Conservation (phyloP, 2,329 filamentous ascomycete genomes). For the Coniella vitis region DNA sequence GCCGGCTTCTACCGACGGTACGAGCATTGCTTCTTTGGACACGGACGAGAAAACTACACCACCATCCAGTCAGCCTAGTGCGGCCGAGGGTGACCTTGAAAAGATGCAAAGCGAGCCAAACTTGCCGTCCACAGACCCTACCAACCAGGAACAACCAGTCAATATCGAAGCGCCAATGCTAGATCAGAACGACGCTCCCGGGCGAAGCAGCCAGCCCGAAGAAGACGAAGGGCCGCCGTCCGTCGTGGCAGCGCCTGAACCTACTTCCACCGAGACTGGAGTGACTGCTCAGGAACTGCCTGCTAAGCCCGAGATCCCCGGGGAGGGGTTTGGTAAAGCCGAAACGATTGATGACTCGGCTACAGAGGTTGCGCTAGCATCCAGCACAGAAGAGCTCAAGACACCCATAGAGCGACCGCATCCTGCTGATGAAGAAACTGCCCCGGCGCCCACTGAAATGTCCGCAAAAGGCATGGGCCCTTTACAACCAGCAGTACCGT, state of each 20-base stretch:
- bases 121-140: constrained; percentile 14
- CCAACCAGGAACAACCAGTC: constrained; percentile 12
- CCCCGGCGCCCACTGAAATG: background rate
- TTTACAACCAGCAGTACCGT: constrained; percentile 9
- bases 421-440: background rate
- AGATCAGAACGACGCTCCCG: background rate
- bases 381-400: background rate
- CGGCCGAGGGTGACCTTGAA: constrained; percentile 6
- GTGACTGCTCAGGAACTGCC: background rate
- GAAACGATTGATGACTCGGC: background rate
- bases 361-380: background rate
- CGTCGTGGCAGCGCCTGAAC: background rate
- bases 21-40: constrained; percentile 28
- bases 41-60: constrained; percentile 39
- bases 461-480: constrained; percentile 5
- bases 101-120: constrained; percentile 12
- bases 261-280: background rate
- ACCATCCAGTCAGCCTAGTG: constrained; percentile 26
- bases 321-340: background rate
- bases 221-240: background rate
- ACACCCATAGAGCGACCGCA: background rate
- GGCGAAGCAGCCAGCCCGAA: background rate
- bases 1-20: constrained; percentile 42
- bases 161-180: constrained; percentile 1
- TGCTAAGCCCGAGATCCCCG: background rate